A percentile compares a stretch with the other conserved stretches of the same genome.
phyloP scores from a whole-genome alignment of 208 protist genomes.

The Lotmaria passim region DNA sequence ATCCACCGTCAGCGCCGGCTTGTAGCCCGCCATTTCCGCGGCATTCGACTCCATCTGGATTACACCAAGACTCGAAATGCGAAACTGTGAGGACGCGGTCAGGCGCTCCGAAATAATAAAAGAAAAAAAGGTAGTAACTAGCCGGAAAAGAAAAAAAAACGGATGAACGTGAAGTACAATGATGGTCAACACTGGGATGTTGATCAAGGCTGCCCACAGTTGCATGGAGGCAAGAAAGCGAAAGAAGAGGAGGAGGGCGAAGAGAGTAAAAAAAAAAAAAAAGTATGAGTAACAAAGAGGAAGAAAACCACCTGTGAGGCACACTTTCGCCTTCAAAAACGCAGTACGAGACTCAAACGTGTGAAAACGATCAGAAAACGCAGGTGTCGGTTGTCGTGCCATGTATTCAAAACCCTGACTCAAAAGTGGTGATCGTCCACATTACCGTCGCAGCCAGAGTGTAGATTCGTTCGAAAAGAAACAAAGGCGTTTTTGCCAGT shows the following conservation, averaged over 20 bases:
- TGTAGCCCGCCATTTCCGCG: slow-evolving; percentile 45
- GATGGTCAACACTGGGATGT: neutral
- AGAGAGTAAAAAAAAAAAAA: neutral
- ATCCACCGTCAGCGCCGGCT: slow-evolving; percentile 73
- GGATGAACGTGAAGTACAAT: no score
- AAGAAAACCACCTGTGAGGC: neutral
- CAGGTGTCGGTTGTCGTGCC: no score
- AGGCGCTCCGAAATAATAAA: neutral
- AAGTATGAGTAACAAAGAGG: neutral
- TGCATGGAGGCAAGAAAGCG: slow-evolving; percentile 1
- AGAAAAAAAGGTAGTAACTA: neutral
- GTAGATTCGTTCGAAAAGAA: no score
- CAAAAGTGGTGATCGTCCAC: no score
- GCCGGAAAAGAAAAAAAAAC: neutral
- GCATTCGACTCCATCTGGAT: slow-evolving; percentile 21
- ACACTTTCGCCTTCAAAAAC: no score
- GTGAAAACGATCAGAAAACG: no score
- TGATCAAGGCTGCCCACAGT: neutral
- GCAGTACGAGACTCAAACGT: no score
- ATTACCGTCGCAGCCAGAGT: no score
- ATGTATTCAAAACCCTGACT: no score
- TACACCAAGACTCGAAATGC: neutral
- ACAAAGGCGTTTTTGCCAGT: no score
- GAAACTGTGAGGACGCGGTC: neutral
- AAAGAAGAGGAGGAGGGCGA: slow-evolving; percentile 9